These are phyloP conservation scores for Xylariaceae sp. DNA, from an alignment of 2,329 filamentous ascomycete species.

Conservation along the genomic window DNA sequence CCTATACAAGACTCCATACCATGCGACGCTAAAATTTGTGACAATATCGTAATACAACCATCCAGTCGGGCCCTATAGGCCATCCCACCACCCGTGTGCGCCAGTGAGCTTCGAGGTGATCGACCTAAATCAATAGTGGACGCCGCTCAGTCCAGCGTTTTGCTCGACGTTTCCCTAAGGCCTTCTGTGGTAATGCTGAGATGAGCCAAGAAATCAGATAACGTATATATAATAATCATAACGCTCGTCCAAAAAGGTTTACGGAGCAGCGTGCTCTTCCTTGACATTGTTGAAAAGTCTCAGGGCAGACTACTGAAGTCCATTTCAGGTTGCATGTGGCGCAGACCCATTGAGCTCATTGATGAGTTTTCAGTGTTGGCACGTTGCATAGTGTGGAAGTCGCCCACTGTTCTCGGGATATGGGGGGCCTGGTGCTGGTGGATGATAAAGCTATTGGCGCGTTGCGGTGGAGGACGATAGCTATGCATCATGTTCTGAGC, in stretches of 20 bases:
- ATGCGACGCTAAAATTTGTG: too few species aligned
- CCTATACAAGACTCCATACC: too few species aligned
- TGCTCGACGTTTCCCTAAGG: background rate
- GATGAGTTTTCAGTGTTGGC: conserved; percentile 38
- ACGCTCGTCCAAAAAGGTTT: background rate
- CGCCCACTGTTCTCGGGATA: conserved; percentile 41
- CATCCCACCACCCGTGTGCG: too few species aligned
- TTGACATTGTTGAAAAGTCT: conserved; percentile 1
- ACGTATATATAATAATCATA: conserved; percentile 13
- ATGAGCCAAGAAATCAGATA: background rate
- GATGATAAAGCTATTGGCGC: conserved; percentile 39
- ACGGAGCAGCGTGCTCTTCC: background rate
- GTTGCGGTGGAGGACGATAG: conserved; percentile 34
- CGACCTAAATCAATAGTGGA: too few species aligned
- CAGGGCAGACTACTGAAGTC: conserved; percentile 39
- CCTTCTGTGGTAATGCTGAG: background rate
- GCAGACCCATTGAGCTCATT: conserved; percentile 34
- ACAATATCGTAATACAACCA: too few species aligned
- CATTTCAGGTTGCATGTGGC: conserved; percentile 35
- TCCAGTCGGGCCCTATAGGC: too few species aligned
- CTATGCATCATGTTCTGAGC: conserved; percentile 27
- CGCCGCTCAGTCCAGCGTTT: too few species aligned
- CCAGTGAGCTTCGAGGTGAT: too few species aligned
- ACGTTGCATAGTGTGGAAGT: conserved; percentile 48
- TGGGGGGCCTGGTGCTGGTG: conserved; percentile 30